Evolutionary conservation across 192 early-diverging fungal species (phyloP).

Genomic region (Tieghemiomyces parasiticus): DNA sequence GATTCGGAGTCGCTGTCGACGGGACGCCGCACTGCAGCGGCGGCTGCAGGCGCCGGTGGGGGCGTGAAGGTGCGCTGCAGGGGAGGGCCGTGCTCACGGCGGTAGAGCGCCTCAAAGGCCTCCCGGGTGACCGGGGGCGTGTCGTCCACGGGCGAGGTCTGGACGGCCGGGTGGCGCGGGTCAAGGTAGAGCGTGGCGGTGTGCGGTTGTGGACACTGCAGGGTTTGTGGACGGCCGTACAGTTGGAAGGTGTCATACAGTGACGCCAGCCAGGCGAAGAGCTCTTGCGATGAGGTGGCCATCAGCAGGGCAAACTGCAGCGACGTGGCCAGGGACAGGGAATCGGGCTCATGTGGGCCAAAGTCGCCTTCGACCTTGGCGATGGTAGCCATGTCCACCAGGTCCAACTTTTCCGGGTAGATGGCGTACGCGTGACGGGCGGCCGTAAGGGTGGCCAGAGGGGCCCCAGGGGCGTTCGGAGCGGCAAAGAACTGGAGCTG

Average conservation of each 20-base stretch:
- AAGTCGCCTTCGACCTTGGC: constrained; percentile 36
- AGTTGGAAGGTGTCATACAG: constrained; percentile 3
- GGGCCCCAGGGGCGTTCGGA: not conserved
- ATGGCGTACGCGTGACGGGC: constrained; percentile 27
- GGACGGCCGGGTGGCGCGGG: not conserved
- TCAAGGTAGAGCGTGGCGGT: not conserved
- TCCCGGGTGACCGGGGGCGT: not conserved
- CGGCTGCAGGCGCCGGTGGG: not conserved
- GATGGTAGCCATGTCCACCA: constrained; percentile 28
- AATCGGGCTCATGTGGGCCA: constrained; percentile 9
- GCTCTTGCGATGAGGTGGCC: constrained; percentile 3
- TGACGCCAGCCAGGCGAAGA: not conserved
- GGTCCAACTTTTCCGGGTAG: constrained; percentile 31
- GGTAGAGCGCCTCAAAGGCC: not conserved
- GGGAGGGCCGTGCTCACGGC: not conserved
- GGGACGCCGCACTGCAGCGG: not conserved
- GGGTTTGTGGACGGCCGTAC: not conserved
- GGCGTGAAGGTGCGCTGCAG: not conserved
- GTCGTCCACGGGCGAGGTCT: not conserved
- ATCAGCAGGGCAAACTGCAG: constrained; percentile 5
- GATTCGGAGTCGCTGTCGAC: not conserved
- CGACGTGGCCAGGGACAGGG: constrained; percentile 3
- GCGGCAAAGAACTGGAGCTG: not conserved
- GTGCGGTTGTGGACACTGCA: not conserved
- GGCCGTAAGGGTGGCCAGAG: constrained; percentile 19